These are phyloP conservation scores for Aureobasidium mangrovei DNA, from an alignment of 2,329 filamentous ascomycete genomes.

Conservation along the genomic window DNA sequence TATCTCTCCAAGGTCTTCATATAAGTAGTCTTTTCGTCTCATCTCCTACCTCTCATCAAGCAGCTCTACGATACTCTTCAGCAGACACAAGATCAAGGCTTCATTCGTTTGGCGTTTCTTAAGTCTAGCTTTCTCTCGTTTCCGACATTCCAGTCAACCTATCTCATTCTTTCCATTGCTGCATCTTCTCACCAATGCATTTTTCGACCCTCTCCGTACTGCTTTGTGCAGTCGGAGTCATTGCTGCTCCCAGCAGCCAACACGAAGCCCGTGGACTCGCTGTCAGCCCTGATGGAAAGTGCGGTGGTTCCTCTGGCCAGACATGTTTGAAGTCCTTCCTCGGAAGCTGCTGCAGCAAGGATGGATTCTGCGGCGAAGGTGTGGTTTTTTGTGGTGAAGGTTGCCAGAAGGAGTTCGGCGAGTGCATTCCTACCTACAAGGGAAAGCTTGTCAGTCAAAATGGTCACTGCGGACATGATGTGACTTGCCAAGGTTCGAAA, in stretches of 20 bases:
- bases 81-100: conserved; percentile 2
- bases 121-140: neutral
- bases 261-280: neutral
- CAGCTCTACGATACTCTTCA: neutral
- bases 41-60: neutral
- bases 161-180: neutral
- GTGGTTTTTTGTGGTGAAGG: conserved; percentile 5
- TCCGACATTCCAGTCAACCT: neutral
- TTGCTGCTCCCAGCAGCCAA: conserved; percentile 3
- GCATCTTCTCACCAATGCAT: neutral
- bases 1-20: neutral
- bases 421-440: neutral
- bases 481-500: conserved; percentile 8
- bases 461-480: conserved; percentile 5
- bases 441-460: conserved; percentile 6
- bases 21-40: conserved; percentile 3
- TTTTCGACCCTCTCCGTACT: conserved; percentile 6
- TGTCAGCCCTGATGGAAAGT: conserved; percentile 6
- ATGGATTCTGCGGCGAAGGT: conserved; percentile 2
- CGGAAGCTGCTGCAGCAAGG: conserved; percentile 3
- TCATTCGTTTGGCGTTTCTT: conserved; percentile 2
- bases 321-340: conserved; percentile 12
- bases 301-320: neutral
- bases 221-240: conserved; percentile 8
- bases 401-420: conserved; percentile 7